Base-by-base conservation (phyloP, 106 monocot genomes). In the Posidonia australis region DNA sequence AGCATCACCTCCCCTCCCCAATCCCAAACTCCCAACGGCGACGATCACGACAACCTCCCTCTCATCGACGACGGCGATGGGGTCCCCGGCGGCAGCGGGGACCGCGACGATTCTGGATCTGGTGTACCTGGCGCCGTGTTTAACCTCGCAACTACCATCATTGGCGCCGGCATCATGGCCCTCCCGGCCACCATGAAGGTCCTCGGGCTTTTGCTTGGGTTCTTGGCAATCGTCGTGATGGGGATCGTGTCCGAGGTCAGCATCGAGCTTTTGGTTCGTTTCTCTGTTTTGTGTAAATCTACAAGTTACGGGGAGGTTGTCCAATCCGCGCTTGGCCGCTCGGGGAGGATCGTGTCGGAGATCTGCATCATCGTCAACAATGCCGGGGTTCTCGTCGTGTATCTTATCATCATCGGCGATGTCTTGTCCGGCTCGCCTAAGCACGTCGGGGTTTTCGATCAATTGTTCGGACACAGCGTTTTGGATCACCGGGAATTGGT, bases 141-240 rank as follows among this genome's bases (percentile, higher is more conserved):
- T 76, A 90, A 90, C 56, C 86, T 90, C 20, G 83, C 90, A 9
- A 90, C 90, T 3, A 80, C 90, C n/a, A 79, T 90, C 61, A 81
- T 90, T 44, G 90, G 90, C 17, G 90, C 86, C 9, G 90, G 90
- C 9, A 90, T 90, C 65, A 90, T 90, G 86, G 86, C 90, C n/a
- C 86, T 90, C 6, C 86, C 90, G 1, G 86, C 90, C 29, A 59
- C 86, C 56, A 83, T 90, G 83, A 83, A 83, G 73, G 86, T 83
- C 29, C 86, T 90, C n/a, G 90, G 90, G 14, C 4, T 90, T 28
- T 61, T 44, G 19, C 44, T 77, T 25, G 86, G 90, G 4, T 65
- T 83, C 32, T 27, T 77, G 52, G 57, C 71, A 3, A 86, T 90
- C 66, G 7, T 86, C 29, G 29, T 90, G 17, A 90, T 90, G 83